Evolutionary conservation across 2,329 filamentous ascomycete species (phyloP).

Genomic region (Colletotrichum sp.): DNA sequence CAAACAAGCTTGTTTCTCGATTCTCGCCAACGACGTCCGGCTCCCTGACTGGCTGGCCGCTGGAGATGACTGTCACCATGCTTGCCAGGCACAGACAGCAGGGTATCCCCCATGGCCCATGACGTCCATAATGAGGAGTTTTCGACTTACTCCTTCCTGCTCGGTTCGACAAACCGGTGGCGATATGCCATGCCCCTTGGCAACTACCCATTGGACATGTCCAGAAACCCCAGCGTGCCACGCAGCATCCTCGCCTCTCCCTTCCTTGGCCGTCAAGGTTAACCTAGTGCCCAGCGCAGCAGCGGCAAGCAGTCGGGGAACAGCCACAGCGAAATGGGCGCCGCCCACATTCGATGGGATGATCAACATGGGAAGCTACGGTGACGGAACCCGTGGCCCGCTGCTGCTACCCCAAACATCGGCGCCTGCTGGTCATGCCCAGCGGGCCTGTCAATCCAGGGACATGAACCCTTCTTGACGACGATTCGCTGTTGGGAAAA

Average conservation of each 20-base stretch:
- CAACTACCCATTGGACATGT: neutral
- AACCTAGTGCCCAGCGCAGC: neutral
- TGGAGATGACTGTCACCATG: neutral
- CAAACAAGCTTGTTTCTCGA: conserved; percentile 9
- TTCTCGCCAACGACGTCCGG: neutral
- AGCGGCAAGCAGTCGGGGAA: neutral
- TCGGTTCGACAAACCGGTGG: neutral
- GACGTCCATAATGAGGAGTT: neutral
- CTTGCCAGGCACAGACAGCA: conserved; percentile 4
- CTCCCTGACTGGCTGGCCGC: neutral
- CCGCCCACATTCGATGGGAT: neutral
- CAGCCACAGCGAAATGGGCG: neutral
- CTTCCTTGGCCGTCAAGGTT: neutral
- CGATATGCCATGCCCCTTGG: neutral
- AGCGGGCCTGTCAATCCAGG: neutral
- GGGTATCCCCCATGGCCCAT: conserved; percentile 1
- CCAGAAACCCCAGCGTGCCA: neutral
- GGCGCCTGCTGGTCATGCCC: neutral
- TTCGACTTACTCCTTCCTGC: neutral
- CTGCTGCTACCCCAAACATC: neutral
- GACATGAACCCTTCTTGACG: neutral
- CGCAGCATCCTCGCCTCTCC: neutral
- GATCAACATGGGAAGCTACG: neutral
- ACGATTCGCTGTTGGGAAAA: neutral
- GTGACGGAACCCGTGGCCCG: neutral